Evolutionary conservation across 495 filamentous ascomycete species (phyloP).

Genomic region (Daldinia vernicosa): DNA sequence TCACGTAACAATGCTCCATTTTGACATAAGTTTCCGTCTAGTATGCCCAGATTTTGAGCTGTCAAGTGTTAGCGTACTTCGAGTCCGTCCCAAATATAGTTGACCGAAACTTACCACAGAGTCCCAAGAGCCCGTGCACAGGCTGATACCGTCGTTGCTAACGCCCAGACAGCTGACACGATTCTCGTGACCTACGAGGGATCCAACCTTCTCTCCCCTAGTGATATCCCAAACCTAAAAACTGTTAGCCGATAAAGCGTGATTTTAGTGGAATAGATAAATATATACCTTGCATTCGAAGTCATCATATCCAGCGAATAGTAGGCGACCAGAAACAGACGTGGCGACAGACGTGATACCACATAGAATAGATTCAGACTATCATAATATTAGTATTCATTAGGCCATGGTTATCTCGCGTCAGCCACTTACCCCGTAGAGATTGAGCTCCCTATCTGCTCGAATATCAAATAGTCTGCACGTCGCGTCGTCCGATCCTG

Average conservation of each 20-base stretch:
- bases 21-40: constrained; percentile 37
- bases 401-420: background rate
- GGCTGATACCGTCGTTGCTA: constrained; percentile 97
- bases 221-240: constrained; percentile 95
- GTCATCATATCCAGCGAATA: constrained; percentile 98
- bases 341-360: constrained; percentile 99
- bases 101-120: constrained; percentile 77
- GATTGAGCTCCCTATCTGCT: constrained; percentile 94
- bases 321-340: constrained; percentile 92
- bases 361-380: constrained; percentile 97
- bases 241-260: constrained; percentile 19
- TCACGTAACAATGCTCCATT: constrained; percentile 22
- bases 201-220: constrained; percentile 95
- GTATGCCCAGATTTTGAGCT: constrained; percentile 92
- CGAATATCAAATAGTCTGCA: constrained; percentile 98
- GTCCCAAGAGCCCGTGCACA: constrained; percentile 99
- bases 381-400: constrained; percentile 36
- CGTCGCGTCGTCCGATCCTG: constrained; percentile 96
- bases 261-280: background rate
- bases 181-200: constrained; percentile 96
- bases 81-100: background rate
- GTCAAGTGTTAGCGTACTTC: constrained; percentile 42
- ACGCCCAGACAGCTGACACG: constrained; percentile 98
- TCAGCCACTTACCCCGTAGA: constrained; percentile 79
- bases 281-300: constrained; percentile 96